Conservation (phyloP, 805 yeast genomes). For the Schizosaccharomyces cryophilus region DNA sequence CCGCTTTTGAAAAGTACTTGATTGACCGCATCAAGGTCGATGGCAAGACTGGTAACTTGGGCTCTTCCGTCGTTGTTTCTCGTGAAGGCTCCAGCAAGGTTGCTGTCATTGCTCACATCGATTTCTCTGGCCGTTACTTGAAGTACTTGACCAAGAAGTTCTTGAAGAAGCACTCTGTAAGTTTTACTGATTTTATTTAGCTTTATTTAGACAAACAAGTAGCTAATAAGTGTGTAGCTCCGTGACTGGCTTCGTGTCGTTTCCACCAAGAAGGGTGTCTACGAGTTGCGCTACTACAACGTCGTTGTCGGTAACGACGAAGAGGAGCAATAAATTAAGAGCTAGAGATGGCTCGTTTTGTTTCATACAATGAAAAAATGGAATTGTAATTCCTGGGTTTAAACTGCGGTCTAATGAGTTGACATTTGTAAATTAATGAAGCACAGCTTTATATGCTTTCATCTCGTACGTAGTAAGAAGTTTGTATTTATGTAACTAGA, state of each 20-base stretch:
- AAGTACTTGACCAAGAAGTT: conserved; percentile 98
- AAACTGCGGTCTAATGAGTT: neutral
- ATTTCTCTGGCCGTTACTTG: conserved; percentile 98
- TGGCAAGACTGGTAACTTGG: conserved; percentile 87
- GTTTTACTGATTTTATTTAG: conserved; percentile 36
- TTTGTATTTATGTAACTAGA: too few relatives aligned
- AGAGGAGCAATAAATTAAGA: conserved; percentile 23
- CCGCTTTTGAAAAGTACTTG: conserved; percentile 92
- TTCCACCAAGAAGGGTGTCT: conserved; percentile 80
- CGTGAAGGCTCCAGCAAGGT: conserved; percentile 59
- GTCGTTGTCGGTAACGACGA: conserved; percentile 68
- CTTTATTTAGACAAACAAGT: neutral
- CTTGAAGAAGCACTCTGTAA: conserved; percentile 98
- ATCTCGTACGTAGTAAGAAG: neutral
- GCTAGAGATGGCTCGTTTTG: neutral
- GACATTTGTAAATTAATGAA: neutral
- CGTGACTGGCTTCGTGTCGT: conserved; percentile 69
- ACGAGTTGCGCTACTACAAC: conserved; percentile 97
- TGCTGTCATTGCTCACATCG: conserved; percentile 65
- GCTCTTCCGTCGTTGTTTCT: conserved; percentile 74
- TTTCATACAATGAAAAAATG: neutral
- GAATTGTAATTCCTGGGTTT: neutral
- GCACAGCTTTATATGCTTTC: neutral
- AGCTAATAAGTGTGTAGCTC: neutral
- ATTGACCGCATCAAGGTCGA: conserved; percentile 98